Base-by-base conservation (phyloP, 2,329 filamentous ascomycete genomes). In the Fusarium nygamai region DNA sequence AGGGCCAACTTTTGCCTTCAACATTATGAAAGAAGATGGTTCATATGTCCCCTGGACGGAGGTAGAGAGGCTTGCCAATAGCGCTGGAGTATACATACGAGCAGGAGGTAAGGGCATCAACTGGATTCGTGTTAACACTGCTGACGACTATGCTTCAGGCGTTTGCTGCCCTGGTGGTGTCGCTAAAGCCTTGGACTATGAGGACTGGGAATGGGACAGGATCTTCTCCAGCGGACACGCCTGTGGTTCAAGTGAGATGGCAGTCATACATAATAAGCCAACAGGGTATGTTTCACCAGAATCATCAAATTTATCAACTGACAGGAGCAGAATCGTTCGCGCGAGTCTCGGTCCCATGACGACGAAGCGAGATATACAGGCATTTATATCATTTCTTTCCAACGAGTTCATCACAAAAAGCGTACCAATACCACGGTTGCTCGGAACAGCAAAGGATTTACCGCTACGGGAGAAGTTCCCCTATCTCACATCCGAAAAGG, bases 1-100 rank as follows among this genome's bases (percentile, higher is more conserved):
- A 78, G 91, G 91, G 4, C 86, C 90, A 3, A 92, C 89, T 0
- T 82, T 93, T 29, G 88, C 91, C 4, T 92, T 93, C 81, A 93
- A 92, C 71, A 81, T 93, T 19, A 80, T 86, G 33, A 81, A 81
- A n/a, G 78, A 85, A 7, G 84, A 88, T 64, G 90, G 90, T 3
- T 81, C 81, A 2, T 87, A 88, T 73, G 81, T 91, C 36, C 84
- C 88, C 2, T 91, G 90, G 76, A 85, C 85, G 5, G 85, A 88
- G 4, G 88, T 92, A n/a, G 91, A 92, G 80, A 83, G 83, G 38
- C 81, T 86, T 24, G 90, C 91, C 1, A 88, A 91, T 70, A 81
- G 85, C 19, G 82, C 84, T 8, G 83, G 85, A 12, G 88, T 93
- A 61, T 92, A 89, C 73, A 84, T 93, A 38, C 85, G 91, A 53